Evolutionary conservation across 805 yeast species (phyloP), one percentile per base, ranked within the genome.

Genomic region (Teunomyces gatunensis): DNA sequence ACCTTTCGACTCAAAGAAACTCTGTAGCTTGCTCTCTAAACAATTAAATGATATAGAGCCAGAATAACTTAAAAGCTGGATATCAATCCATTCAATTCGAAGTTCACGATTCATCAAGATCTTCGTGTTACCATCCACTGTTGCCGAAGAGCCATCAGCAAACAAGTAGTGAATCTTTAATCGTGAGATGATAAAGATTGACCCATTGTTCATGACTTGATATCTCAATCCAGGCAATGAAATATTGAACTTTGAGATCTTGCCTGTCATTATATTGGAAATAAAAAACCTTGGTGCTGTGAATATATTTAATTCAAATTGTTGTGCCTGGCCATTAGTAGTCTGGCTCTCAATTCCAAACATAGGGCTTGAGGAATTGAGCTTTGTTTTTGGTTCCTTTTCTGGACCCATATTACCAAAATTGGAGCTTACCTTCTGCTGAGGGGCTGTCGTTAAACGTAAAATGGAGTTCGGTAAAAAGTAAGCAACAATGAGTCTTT

Each of bases 21-120:
- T 50, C 6, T 47, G 50, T 67, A 70, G 69, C 40, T 52, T 57
- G 29, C 39, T 59, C 55, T 64, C 67, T 29, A 60, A 68, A 9
- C 61, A 53, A 15, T 50, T 47, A 35, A 64, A 49, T 11, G 58
- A 50, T 6, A 71, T 45, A 1, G 67, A 52, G 10, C 64, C 59
- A 36, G 63, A 64, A 51, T 65, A 68, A 34, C 55, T 56, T 34
- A 53, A 30, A 29, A 64, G 57, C 21, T 77, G 78, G 51, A 85
- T 68, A 57, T 87, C 95, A 37, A 85, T 61, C 81, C 87, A 85
- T 54, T 88, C 95, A 25, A 89, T 78, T 52, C 79, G 77, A 50
- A 87, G 68, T 45, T 75, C 78, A 28, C 84, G 71, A 58, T 81
- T 84, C 67, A 89, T 78, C 5, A 81, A 70, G 7, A 87, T 79